A percentile compares a stretch with the other conserved stretches of the same genome.
Evolutionary conservation across 306 rosid genomes (phyloP).

Genomic region (Cyamopsis tetragonoloba): DNA sequence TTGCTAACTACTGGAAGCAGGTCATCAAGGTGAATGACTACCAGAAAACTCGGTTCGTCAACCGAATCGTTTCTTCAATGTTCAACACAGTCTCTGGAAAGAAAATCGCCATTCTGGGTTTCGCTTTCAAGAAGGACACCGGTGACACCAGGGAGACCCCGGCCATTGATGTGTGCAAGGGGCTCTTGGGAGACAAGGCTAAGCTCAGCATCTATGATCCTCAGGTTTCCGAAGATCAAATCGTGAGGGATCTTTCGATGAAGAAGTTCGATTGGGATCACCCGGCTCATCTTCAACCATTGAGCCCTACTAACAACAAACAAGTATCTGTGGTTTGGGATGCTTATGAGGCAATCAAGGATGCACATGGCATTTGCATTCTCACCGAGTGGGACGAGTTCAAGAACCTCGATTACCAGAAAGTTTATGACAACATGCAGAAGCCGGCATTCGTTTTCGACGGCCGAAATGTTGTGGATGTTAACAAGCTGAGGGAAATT

Average conservation of each 20-base stretch:
- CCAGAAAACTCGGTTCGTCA: constrained; percentile 79
- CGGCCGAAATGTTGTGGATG: constrained; percentile 67
- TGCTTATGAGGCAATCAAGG: constrained; percentile 67
- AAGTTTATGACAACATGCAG: constrained; percentile 63
- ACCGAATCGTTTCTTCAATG: constrained; percentile 81
- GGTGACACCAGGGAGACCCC: constrained; percentile 95
- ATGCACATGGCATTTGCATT: constrained; percentile 69
- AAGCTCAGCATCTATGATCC: constrained; percentile 78
- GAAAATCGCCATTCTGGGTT: constrained; percentile 72
- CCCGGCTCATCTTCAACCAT: constrained; percentile 73
- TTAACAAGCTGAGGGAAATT: constrained; percentile 60
- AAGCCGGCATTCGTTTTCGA: constrained; percentile 87
- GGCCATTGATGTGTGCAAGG: constrained; percentile 82
- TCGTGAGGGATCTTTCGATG: constrained; percentile 67
- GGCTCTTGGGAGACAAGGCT: constrained; percentile 75
- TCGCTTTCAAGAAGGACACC: constrained; percentile 90
- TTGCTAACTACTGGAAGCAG: constrained; percentile 92
- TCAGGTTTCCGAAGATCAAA: constrained; percentile 72
- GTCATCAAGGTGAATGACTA: constrained; percentile 86
- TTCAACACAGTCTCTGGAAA: constrained; percentile 80
- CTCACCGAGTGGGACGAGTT: constrained; percentile 88
- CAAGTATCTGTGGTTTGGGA: constrained; percentile 66
- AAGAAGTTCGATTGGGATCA: constrained; percentile 93
- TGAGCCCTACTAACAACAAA: constrained; percentile 57
- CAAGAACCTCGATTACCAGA: constrained; percentile 63